Conservation (phyloP, 176 grass and related monocot species). For the Puccinellia tenuiflora region DNA sequence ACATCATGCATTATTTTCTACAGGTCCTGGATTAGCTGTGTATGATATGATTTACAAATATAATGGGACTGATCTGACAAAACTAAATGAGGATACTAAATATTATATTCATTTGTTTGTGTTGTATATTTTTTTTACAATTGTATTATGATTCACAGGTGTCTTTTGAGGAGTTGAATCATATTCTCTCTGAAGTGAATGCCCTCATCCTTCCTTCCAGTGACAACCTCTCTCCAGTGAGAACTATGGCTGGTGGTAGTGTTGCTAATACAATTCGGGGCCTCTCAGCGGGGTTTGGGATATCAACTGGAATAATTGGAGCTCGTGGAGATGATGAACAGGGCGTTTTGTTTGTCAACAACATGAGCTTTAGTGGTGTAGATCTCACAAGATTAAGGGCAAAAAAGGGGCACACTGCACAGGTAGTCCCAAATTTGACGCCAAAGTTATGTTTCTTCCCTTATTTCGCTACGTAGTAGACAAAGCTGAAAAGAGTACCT, state of each 20-base stretch:
- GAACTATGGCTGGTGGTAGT: slow-evolving; percentile 88
- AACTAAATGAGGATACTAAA: not conserved
- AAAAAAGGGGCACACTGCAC: slow-evolving; percentile 75
- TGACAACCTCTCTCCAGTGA: slow-evolving; percentile 39
- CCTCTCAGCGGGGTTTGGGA: slow-evolving; percentile 65
- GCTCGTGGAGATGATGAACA: slow-evolving; percentile 86
- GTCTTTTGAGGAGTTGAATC: slow-evolving; percentile 63
- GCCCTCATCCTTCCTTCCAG: slow-evolving; percentile 42
- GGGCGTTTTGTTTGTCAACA: slow-evolving; percentile 54
- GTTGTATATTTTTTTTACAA: not conserved
- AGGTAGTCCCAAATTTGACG: slow-evolving; percentile 45
- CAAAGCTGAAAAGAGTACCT: slow-evolving; percentile 41
- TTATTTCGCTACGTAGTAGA: slow-evolving; percentile 28
- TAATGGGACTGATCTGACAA: not conserved
- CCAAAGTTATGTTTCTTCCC: slow-evolving; percentile 20
- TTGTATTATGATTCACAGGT: slow-evolving; percentile 41
- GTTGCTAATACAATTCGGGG: slow-evolving; percentile 94
- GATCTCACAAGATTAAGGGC: slow-evolving; percentile 77
- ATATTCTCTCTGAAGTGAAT: slow-evolving; percentile 71
- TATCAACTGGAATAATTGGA: slow-evolving; percentile 86
- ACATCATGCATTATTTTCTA: not conserved
- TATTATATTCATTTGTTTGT: not conserved
- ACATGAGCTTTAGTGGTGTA: slow-evolving; percentile 89
- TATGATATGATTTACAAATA: not conserved
- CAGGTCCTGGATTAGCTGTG: not conserved